Evolutionary conservation across 768 basidiomycete species (phyloP), one percentile per base, ranked within the genome.

Genomic region (Rhizopogon sp.): DNA sequence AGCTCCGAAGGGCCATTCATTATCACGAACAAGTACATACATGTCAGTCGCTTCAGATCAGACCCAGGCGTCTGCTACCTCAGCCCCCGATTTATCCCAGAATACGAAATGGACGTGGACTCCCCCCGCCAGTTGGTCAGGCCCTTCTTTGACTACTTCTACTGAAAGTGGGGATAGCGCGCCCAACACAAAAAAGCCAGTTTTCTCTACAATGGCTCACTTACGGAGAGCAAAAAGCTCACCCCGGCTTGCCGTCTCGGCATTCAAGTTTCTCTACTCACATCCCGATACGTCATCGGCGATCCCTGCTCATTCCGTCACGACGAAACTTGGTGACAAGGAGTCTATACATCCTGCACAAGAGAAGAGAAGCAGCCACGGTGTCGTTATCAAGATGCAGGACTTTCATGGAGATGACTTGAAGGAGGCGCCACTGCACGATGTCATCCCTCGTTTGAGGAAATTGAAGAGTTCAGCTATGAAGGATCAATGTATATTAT

Each of bases 361-460:
- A 35, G 33, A 37, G 7, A 35, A 35, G 20, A 35, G 20, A 8
- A 31, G 8, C 20, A 9, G 33, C 5, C 29, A 58, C 1, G 56
- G 53, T 16, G 55, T 58, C 3, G 28, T 52, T 1, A 56, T 67
- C n/a, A 60, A 47, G 39, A 44, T 68, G 22, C 57, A 60, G 22
- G 51, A 52, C 9, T 53, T 41, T 13, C 53, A 62, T 20, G 51
- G 39, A 22, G 42, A 55, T 2, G 47, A 43, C 10, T 68, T 64
- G 64, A 40, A 61, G n/a, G 66, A 68, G 50, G 62, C 52, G 37
- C 51, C 56, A 29, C 17, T 71, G 50, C 45, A 42, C 1, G 70
- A 71, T 8, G 65, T 71, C n/a, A 67, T 71, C 5, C 66, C 64
- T n/a, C 55, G 53, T 37, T 29, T 70, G 28, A 68, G 68, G 54